A percentile compares a stretch with the other conserved stretches of the same genome.
Conservation (phyloP, 495 filamentous ascomycete genomes). For the Aspergillus coremiiformis region DNA sequence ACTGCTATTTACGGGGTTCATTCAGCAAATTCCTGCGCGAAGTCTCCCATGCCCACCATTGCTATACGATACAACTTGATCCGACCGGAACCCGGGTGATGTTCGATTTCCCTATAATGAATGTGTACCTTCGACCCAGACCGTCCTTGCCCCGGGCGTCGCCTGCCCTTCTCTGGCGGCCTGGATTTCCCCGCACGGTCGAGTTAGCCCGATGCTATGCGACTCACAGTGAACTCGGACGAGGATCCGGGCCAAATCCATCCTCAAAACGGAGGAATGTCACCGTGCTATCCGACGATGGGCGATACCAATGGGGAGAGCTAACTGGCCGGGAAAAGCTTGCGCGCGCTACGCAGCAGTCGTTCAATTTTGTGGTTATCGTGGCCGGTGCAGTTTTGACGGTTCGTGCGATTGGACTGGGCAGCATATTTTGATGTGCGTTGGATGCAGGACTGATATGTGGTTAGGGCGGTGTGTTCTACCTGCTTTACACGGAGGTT, state of each 20-base stretch:
- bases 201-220: slow-evolving; percentile 40
- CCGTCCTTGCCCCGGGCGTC: slow-evolving; percentile 10
- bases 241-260: slow-evolving; percentile 15
- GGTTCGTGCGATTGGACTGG: slow-evolving; percentile 29
- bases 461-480: slow-evolving; percentile 61
- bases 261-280: slow-evolving; percentile 51
- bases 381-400: slow-evolving; percentile 68
- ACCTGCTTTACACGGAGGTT: slow-evolving; percentile 77
- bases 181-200: slow-evolving; percentile 19
- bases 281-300: slow-evolving; percentile 75
- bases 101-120: slow-evolving; percentile 17
- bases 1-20: not conserved
- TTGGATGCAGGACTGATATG: not conserved
- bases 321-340: slow-evolving; percentile 71
- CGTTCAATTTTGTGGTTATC: slow-evolving; percentile 76
- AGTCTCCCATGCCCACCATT: slow-evolving; percentile 3
- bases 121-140: slow-evolving; percentile 16
- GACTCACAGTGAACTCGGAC: slow-evolving; percentile 42
- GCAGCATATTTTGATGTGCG: not conserved
- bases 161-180: slow-evolving; percentile 14
- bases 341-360: slow-evolving; percentile 80
- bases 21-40: not conserved
- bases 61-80: not conserved
- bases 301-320: slow-evolving; percentile 69
- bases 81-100: slow-evolving; percentile 12